Percentiles rank a stretch among this genome's conserved stretches.
These are phyloP conservation scores for Tillandsia leiboldiana DNA, from an alignment of 176 grass and related monocot genomes.

Conservation along the genomic window DNA sequence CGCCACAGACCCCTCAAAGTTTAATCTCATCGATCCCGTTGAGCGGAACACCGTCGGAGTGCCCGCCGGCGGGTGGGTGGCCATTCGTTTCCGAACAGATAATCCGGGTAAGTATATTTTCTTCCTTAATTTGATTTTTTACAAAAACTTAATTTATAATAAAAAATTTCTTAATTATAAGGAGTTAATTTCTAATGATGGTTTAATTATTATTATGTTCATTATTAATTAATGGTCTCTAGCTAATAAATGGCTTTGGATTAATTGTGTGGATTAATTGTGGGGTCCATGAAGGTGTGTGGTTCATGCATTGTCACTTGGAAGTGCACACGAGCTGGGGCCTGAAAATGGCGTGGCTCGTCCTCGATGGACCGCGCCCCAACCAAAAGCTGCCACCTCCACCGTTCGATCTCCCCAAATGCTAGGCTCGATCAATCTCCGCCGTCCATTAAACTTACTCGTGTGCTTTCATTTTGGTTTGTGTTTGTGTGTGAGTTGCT, in stretches of 20 bases:
- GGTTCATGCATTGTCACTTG: slow-evolving; percentile 8
- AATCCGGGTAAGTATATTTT: neutral
- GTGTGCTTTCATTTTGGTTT: too few species aligned
- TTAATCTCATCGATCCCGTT: slow-evolving; percentile 10
- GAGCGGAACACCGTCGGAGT: slow-evolving; percentile 11
- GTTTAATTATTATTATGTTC: too few species aligned
- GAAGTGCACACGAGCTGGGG: slow-evolving; percentile 9
- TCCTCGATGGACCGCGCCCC: neutral
- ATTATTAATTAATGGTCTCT: too few species aligned
- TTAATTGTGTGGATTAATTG: too few species aligned
- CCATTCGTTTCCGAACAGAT: slow-evolving; percentile 1
- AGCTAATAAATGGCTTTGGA: too few species aligned
- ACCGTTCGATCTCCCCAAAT: slow-evolving; percentile 5
- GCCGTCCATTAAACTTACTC: neutral
- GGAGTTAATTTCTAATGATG: too few species aligned
- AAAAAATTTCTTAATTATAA: neutral
- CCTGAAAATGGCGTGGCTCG: slow-evolving; percentile 6
- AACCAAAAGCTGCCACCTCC: slow-evolving; percentile 4
- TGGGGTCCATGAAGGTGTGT: neutral
- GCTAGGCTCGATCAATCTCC: neutral
- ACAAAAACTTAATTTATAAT: neutral
- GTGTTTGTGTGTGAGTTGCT: too few species aligned
- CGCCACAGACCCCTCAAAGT: neutral
- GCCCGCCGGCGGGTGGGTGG: slow-evolving; percentile 1
- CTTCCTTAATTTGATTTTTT: neutral